Evolutionary conservation across 2,329 filamentous ascomycete species (phyloP).

Genomic region (Cladosporium sp.): DNA sequence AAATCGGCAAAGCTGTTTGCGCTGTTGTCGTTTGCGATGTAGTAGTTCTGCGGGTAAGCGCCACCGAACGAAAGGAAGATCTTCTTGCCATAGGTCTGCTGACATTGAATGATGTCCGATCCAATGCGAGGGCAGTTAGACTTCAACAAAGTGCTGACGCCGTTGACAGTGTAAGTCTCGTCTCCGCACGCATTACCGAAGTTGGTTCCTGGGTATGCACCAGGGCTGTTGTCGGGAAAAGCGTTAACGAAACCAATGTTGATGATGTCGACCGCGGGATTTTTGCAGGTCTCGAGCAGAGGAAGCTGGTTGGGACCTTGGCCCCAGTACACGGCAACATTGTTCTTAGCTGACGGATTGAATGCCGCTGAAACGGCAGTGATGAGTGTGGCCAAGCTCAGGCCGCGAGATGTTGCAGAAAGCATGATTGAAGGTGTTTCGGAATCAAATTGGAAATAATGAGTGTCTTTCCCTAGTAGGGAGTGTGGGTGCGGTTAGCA

Average conservation of each 20-base stretch:
- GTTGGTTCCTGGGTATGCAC: slow-evolving; percentile 50
- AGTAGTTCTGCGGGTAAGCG: slow-evolving; percentile 37
- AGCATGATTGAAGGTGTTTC: slow-evolving; percentile 17
- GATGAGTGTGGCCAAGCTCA: slow-evolving; percentile 30
- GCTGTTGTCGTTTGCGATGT: slow-evolving; percentile 38
- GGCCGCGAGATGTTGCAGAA: slow-evolving; percentile 32
- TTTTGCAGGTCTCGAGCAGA: slow-evolving; percentile 49
- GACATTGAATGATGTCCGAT: slow-evolving; percentile 42
- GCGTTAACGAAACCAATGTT: slow-evolving; percentile 53
- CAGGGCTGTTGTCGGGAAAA: slow-evolving; percentile 45
- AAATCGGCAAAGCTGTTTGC: slow-evolving; percentile 41
- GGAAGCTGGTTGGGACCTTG: slow-evolving; percentile 49
- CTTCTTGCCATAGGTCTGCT: slow-evolving; percentile 40
- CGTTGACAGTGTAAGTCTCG: slow-evolving; percentile 36
- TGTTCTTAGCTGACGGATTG: slow-evolving; percentile 39
- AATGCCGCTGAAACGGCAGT: slow-evolving; percentile 35
- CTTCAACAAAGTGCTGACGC: slow-evolving; percentile 36
- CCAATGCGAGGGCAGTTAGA: slow-evolving; percentile 37
- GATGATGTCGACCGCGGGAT: slow-evolving; percentile 52
- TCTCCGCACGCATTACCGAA: slow-evolving; percentile 54
- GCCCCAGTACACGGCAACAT: slow-evolving; percentile 54
- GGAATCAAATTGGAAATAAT: slow-evolving; percentile 33
- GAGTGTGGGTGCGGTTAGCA: slow-evolving; percentile 25
- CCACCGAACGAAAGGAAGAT: slow-evolving; percentile 46
- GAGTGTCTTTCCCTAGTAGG: slow-evolving; percentile 34